phyloP scores from a whole-genome alignment of 163 green algal species.

The Coccomyxa subellipsoidea region DNA sequence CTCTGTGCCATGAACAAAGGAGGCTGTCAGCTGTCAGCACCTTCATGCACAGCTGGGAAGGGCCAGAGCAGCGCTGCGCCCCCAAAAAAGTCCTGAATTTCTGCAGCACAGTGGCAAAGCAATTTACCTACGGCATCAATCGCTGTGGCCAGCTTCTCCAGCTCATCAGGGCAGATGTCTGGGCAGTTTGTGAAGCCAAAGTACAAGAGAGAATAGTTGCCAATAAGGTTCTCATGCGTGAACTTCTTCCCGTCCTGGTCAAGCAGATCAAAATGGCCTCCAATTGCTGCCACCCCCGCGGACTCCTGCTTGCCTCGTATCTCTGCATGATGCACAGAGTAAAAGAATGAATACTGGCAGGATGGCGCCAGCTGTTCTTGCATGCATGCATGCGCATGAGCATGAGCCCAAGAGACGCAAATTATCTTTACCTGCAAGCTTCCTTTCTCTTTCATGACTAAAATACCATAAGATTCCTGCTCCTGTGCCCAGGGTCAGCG shows the following conservation, averaged over 20 bases:
- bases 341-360: neutral
- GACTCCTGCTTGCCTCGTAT: slow-evolving; percentile 23
- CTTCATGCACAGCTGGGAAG: no score
- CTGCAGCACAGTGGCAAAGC: neutral
- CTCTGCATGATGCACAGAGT: neutral
- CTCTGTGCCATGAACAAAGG: slow-evolving; percentile 28
- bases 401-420: no score
- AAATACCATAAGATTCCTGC: slow-evolving; percentile 49
- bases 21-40: no score
- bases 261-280: slow-evolving; percentile 85
- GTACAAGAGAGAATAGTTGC: slow-evolving; percentile 92
- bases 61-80: no score
- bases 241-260: slow-evolving; percentile 81
- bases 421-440: slow-evolving; percentile 27
- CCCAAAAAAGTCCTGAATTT: neutral
- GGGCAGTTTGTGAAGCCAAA: slow-evolving; percentile 99
- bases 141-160: slow-evolving; percentile 90
- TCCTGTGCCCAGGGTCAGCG: slow-evolving; percentile 47
- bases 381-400: neutral
- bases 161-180: slow-evolving; percentile 98
- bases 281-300: slow-evolving; percentile 84
- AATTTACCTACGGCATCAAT: slow-evolving; percentile 60
- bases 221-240: slow-evolving; percentile 76
- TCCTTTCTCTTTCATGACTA: slow-evolving; percentile 40
- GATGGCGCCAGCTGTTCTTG: neutral